These are phyloP conservation scores for Daucus carota DNA, from an alignment of 129 eudicot species.

Conservation along the genomic window DH1_v3.0 NC_030388.2:14813501-14814000, in stretches of 20 bases:
- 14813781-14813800: conserved; percentile 42
- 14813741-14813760: conserved; percentile 35
- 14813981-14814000: conserved; percentile 35
- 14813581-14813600: too few species aligned
- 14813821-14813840: conserved; percentile 69
- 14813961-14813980: conserved; percentile 37
- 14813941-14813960: conserved; percentile 40
- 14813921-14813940: conserved; percentile 55
- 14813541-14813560: too few species aligned
- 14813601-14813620: too few species aligned
- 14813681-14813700: conserved; percentile 49
- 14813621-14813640: too few species aligned
- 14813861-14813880: conserved; percentile 47
- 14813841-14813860: conserved; percentile 52
- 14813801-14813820: conserved; percentile 58
- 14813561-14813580: too few species aligned
- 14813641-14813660: conserved; percentile 64
- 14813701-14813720: conserved; percentile 47
- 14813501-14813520: too few species aligned
- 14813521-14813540: too few species aligned
- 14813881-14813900: conserved; percentile 65
- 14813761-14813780: conserved; percentile 38
- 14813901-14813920: conserved; percentile 50
- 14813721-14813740: conserved; percentile 36
- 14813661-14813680: conserved; percentile 57